Evolutionary conservation across 2,329 filamentous ascomycete genomes (phyloP).

Genomic region (Alternaria arborescens): DNA sequence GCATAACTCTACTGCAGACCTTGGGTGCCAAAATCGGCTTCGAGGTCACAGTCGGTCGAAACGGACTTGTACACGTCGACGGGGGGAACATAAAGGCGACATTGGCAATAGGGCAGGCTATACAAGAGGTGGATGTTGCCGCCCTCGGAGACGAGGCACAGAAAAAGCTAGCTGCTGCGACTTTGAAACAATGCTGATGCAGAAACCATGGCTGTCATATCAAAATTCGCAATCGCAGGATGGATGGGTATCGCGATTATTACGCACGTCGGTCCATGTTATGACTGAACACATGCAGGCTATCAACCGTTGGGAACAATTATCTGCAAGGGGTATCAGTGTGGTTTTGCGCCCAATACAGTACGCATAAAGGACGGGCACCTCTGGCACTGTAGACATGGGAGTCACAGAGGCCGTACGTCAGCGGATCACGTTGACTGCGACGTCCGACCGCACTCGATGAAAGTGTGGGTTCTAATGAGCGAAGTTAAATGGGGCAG

Average conservation of each 20-base stretch:
- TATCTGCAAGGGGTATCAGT: not conserved
- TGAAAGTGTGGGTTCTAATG: not conserved
- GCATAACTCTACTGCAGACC: constrained; percentile 79
- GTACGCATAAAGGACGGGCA: not conserved
- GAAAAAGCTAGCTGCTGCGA: constrained; percentile 72
- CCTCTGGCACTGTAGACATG: not conserved
- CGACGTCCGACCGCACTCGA: not conserved
- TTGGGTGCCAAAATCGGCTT: constrained; percentile 85
- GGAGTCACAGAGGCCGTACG: not conserved
- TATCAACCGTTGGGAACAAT: not conserved
- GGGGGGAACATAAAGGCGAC: constrained; percentile 77
- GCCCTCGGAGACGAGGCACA: constrained; percentile 71
- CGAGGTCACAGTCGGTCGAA: constrained; percentile 91
- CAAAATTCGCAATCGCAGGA: not conserved
- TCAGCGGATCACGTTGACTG: not conserved
- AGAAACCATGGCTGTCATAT: not conserved
- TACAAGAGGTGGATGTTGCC: constrained; percentile 79
- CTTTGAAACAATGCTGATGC: constrained; percentile 65
- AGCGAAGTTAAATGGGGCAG: not conserved
- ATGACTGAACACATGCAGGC: not conserved
- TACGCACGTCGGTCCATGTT: not conserved
- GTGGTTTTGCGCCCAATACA: not conserved
- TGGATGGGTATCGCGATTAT: not conserved
- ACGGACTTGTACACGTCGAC: constrained; percentile 92
- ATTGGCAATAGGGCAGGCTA: constrained; percentile 78